A percentile compares a stretch with the other conserved stretches of the same genome.
phyloP scores from a whole-genome alignment of 805 yeast species.

The Blastobotrys terrestris region DNA sequence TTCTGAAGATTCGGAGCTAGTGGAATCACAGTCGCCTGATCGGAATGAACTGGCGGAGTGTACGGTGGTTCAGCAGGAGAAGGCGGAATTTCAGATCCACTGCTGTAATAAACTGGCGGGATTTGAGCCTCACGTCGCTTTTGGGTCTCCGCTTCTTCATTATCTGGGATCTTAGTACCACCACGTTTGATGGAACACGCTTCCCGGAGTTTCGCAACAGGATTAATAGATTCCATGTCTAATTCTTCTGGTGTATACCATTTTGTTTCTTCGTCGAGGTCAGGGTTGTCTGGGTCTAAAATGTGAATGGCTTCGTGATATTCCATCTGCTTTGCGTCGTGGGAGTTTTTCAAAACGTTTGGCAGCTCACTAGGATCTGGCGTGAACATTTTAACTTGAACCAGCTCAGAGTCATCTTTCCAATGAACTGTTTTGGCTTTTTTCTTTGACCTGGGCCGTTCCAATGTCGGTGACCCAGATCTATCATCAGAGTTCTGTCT shows the following conservation, averaged over 20 bases:
- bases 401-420: constrained; percentile 15
- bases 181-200: constrained; percentile 11
- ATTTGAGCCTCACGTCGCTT: constrained; percentile 15
- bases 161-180: constrained; percentile 7
- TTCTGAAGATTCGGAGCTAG: not conserved
- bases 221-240: constrained; percentile 3
- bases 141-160: constrained; percentile 13
- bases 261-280: constrained; percentile 12
- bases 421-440: constrained; percentile 15
- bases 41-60: not conserved
- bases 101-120: constrained; percentile 10
- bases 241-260: constrained; percentile 15
- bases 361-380: constrained; percentile 7
- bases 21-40: not conserved
- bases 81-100: constrained; percentile 2
- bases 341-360: constrained; percentile 3
- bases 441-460: constrained; percentile 1
- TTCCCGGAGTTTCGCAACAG: not conserved
- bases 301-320: constrained; percentile 12
- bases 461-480: not conserved
- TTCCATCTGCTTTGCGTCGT: constrained; percentile 16
- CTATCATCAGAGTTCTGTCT: not conserved
- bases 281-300: constrained; percentile 1
- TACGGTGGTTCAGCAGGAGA: not conserved
- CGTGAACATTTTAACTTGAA: constrained; percentile 10